Base-by-base conservation (phyloP, 441 rosid species). In the Francoa sonchifolia region DNA sequence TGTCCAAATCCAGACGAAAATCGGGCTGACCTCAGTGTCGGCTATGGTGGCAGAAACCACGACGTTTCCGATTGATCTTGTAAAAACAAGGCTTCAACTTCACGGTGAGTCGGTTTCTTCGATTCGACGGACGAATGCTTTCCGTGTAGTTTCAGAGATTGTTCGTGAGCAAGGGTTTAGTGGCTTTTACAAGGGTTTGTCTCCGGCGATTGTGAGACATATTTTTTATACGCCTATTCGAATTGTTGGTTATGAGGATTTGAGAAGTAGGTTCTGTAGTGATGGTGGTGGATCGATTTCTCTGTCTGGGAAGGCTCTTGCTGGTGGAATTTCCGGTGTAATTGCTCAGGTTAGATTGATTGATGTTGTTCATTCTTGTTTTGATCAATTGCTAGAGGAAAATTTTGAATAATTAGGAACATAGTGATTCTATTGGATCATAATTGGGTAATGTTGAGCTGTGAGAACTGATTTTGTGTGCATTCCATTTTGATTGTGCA, bases 291-390 rank as follows among this genome's bases (percentile, higher is more conserved):
- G 61, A 47, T 61, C 72, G 43, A 57, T 73, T 68, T 62, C 94
- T 52, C 72, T 87, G 12, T 42, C 65, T 23, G 25, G 59, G 1
- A 77, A 74, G 52, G 92, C 96, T 31, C 48, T 79, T 33, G 22
- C 67, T 8, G 90, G 94, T 50, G 94, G 94, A 10, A 33, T 72
- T 18, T 79, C 96, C 19, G 94, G 96, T 43, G 85, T 60, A 38
- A 58, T 72, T 34, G 88, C 94, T 47, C 90, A 86, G 96, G 96
- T 77, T n/a, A n/a, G n/a, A n/a, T n/a, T n/a, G n/a, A n/a, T n/a
- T n/a, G n/a, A n/a, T n/a, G n/a, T n/a, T n/a, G n/a, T n/a, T n/a
- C n/a, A n/a, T n/a, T n/a, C n/a, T n/a, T n/a, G n/a, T n/a, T n/a
- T n/a, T n/a, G n/a, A n/a, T n/a, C n/a, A n/a, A n/a, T n/a, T n/a